Conservation (phyloP, 208 protist species). For the Angomonas deanei region DNA sequence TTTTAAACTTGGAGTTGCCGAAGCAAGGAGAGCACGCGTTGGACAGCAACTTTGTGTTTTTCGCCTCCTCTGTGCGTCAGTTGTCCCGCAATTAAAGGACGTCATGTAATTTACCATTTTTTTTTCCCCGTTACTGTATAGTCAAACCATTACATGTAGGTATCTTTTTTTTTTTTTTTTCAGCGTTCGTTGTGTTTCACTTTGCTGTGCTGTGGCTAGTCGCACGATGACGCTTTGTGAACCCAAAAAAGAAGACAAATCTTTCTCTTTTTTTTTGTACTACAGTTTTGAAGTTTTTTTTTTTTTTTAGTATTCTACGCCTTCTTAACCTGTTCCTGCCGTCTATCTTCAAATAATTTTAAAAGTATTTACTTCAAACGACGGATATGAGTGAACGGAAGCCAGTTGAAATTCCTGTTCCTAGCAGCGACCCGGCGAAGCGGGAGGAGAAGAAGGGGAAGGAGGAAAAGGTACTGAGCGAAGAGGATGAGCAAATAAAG, state of each 20-base stretch:
- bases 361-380: not conserved
- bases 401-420: slow-evolving; percentile 41
- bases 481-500: slow-evolving; percentile 94
- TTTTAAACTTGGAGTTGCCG: slow-evolving; percentile 79
- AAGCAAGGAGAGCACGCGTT: slow-evolving; percentile 79
- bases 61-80: slow-evolving; percentile 70
- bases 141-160: slow-evolving; percentile 1
- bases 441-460: slow-evolving; percentile 38
- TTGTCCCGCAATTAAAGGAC: slow-evolving; percentile 16
- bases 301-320: not conserved
- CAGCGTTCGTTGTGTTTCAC: not conserved
- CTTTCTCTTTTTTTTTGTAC: slow-evolving; percentile 9
- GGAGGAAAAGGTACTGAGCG: slow-evolving; percentile 74
- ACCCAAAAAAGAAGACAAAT: not conserved
- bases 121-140: not conserved
- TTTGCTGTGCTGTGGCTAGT: not conserved
- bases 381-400: slow-evolving; percentile 28
- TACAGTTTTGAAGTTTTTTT: not conserved
- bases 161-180: slow-evolving; percentile 12
- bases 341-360: not conserved
- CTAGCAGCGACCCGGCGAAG: slow-evolving; percentile 56
- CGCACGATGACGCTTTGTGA: not conserved
- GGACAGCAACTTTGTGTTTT: slow-evolving; percentile 89
- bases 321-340: not conserved
- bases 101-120: not conserved